Conservation (phyloP, 306 rosid genomes). For the Carpinus fangiana region DNA sequence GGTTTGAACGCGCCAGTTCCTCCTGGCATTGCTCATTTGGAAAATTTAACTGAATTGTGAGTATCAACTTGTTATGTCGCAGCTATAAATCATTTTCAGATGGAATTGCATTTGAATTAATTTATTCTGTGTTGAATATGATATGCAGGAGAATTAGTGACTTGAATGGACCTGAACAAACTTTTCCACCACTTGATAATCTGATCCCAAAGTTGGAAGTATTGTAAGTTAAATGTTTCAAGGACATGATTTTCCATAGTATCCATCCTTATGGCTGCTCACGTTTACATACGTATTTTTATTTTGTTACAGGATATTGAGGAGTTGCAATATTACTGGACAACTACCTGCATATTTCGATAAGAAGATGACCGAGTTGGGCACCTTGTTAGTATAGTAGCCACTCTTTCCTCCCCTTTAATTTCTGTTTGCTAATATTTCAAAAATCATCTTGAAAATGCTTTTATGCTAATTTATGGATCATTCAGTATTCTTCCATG, state of each 20-base stretch:
- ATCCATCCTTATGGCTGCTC: background rate
- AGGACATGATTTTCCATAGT: background rate
- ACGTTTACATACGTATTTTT: slow-evolving; percentile 2
- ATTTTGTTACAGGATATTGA: slow-evolving; percentile 49
- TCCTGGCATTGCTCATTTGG: slow-evolving; percentile 40
- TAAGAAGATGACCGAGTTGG: slow-evolving; percentile 18
- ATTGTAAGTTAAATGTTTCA: slow-evolving; percentile 54
- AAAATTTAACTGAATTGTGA: slow-evolving; percentile 52
- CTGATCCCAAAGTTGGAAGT: slow-evolving; percentile 22
- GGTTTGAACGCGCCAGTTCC: slow-evolving; percentile 85
- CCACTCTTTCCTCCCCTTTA: background rate
- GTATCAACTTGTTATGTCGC: slow-evolving; percentile 25
- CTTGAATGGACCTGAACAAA: slow-evolving; percentile 51
- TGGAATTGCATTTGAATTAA: background rate
- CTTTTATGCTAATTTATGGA: background rate
- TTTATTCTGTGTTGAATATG: slow-evolving; percentile 6
- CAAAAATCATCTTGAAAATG: background rate
- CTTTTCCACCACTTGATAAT: slow-evolving; percentile 48
- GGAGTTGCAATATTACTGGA: slow-evolving; percentile 75
- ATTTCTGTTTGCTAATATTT: background rate
- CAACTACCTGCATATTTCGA: slow-evolving; percentile 42
- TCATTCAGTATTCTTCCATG: background rate
- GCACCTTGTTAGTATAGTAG: slow-evolving; percentile 44
- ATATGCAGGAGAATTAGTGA: slow-evolving; percentile 70
- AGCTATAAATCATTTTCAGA: background rate